Evolutionary conservation across 2,329 filamentous ascomycete genomes (phyloP).

Genomic region (Aspergillus quadrilineatus): DNA sequence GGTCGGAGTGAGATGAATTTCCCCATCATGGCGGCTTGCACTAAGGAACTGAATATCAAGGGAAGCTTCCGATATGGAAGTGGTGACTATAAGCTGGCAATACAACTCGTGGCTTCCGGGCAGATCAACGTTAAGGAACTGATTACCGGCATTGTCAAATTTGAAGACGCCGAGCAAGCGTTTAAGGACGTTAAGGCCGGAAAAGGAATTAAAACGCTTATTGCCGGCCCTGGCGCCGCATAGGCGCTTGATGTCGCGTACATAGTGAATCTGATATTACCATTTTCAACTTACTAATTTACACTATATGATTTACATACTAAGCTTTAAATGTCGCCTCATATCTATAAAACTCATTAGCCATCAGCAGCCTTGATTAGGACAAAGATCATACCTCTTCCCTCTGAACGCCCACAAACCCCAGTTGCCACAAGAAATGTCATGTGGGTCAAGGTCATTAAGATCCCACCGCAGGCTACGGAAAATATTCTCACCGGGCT

Average conservation of each 20-base stretch:
- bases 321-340: constrained; percentile 38
- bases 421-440: constrained; percentile 95
- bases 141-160: constrained; percentile 73
- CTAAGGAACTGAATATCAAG: constrained; percentile 82
- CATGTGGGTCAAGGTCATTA: constrained; percentile 91
- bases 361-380: background rate
- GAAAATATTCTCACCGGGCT: constrained; percentile 93
- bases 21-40: constrained; percentile 85
- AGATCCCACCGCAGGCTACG: constrained; percentile 94
- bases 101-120: constrained; percentile 71
- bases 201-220: constrained; percentile 57
- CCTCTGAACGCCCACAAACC: constrained; percentile 95
- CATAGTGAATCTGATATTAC: too few species aligned
- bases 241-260: too few species aligned
- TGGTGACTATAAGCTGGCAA: constrained; percentile 82
- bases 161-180: constrained; percentile 78
- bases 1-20: constrained; percentile 83
- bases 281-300: too few species aligned
- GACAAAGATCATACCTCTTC: constrained; percentile 68
- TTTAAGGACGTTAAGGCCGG: constrained; percentile 84
- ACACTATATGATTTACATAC: background rate
- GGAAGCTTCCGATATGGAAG: constrained; percentile 87
- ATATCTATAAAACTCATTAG: constrained; percentile 29
- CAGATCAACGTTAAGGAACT: constrained; percentile 74
- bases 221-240: constrained; percentile 32